Base-by-base conservation (phyloP, 106 monocot species). In the Dendrobium huoshanense region DNA sequence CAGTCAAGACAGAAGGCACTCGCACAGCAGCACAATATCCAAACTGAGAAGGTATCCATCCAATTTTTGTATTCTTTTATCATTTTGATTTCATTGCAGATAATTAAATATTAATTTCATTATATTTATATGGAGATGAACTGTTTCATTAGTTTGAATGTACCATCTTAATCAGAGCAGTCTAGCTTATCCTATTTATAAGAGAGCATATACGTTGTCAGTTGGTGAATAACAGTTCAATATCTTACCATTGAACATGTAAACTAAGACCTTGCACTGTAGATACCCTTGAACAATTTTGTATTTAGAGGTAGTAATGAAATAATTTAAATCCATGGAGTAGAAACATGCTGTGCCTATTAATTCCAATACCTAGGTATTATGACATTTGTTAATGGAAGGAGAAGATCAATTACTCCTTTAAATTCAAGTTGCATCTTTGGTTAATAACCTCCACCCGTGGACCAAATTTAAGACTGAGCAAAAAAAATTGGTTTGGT, bases 1-100 rank as follows among this genome's bases (percentile, higher is more conserved):
- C 89, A 97, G 97, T 97, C 97, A 75, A 90, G 97, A 82, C 97
- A 97, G 81, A 97, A 97, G 87, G 97, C 97, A 80, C 85, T 97
- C 79, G 85, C 87, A 65, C 94, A 97, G 79, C 81, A 94, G 31
- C 94, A 91, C 20, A 87, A 83, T 59, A 87, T 97, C 88, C 92
- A 94, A 83, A 84, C 81, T 64, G 89, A 89, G 47, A 89, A 89
- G 92, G 92, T 89, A 86, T 55, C 43, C 13, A 9, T 73, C 56
- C 27, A 56, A 9, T 24, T 31, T 33, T 4, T 65, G 31, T 70
- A 70, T 31, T 70, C 22, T 61, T 15, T 70, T 37, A 70, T 70
- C 33, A 13, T 33, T 70, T 70, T 29, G 70, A 70, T 70, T 9
- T 37, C 37, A 70, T 29, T 70, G 37, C 3, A 37, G 3, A 4